Percentiles rank a stretch among this genome's conserved stretches.
Conservation (phyloP, 768 basidiomycete genomes). For the Candolleomyces eurysporus region DNA sequence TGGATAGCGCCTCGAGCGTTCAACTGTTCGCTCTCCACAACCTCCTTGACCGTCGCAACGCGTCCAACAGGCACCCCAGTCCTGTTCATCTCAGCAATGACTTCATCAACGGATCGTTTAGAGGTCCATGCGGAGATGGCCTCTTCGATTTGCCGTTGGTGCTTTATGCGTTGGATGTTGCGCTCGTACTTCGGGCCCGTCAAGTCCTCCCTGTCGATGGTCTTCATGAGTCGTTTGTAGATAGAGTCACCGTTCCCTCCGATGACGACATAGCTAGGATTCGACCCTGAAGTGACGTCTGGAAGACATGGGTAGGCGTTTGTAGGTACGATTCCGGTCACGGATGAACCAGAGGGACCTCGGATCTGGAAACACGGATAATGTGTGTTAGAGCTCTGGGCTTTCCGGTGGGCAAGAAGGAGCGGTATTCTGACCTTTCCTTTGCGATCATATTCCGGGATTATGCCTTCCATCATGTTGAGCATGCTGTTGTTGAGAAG, state of each 20-base stretch:
- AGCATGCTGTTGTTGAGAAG: constrained; percentile 49
- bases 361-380: constrained; percentile 43
- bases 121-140: constrained; percentile 64
- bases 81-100: constrained; percentile 44
- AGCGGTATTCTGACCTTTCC: constrained; percentile 44
- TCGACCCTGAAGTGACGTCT: constrained; percentile 24
- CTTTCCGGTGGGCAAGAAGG: neutral
- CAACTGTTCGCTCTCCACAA: constrained; percentile 57
- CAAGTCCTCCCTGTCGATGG: constrained; percentile 58
- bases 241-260: constrained; percentile 72
- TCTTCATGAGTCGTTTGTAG: constrained; percentile 64
- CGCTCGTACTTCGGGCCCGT: constrained; percentile 50
- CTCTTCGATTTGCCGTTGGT: constrained; percentile 62
- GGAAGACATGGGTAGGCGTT: constrained; percentile 71
- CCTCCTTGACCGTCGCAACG: constrained; percentile 61
- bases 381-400: constrained; percentile 2
- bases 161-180: constrained; percentile 61
- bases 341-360: constrained; percentile 71
- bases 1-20: constrained; percentile 54
- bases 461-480: constrained; percentile 75
- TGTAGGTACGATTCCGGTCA: constrained; percentile 74
- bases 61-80: constrained; percentile 65
- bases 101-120: constrained; percentile 48
- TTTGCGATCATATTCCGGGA: constrained; percentile 73
- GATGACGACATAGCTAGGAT: constrained; percentile 63